A percentile compares a stretch with the other conserved stretches of the same genome.
Conservation (phyloP, 1,284 basidiomycete genomes). For the Apiotrichum sp. region DNA sequence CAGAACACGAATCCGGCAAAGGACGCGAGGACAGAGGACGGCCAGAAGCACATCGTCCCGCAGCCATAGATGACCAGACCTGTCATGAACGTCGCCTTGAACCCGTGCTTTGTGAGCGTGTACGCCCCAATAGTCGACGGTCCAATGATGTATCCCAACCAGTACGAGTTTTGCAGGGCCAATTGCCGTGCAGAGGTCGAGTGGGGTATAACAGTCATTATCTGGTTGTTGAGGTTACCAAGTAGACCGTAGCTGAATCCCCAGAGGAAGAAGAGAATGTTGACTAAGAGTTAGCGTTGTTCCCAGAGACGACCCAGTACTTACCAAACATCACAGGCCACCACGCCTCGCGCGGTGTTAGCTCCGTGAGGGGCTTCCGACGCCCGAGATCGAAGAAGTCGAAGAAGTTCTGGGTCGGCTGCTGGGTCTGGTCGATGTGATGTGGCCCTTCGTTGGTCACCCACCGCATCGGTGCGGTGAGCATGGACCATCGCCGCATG, state of each 20-base stretch:
- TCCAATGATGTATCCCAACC: constrained; percentile 39
- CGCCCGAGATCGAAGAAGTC: constrained; percentile 43
- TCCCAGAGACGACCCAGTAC: background rate
- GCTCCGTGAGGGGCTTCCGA: constrained; percentile 36
- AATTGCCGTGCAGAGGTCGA: constrained; percentile 19
- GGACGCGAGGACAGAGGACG: constrained; percentile 38
- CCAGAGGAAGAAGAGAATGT: constrained; percentile 44
- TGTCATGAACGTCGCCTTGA: constrained; percentile 45
- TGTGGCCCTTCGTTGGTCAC: constrained; percentile 6
- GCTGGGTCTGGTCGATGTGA: constrained; percentile 18
- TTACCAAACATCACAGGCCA: constrained; percentile 40
- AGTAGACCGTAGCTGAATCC: constrained; percentile 45
- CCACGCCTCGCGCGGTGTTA: constrained; percentile 36
- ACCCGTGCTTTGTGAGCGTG: constrained; percentile 32
- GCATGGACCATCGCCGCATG: background rate
- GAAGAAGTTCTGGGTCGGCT: constrained; percentile 37
- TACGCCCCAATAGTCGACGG: constrained; percentile 35
- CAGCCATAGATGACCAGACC: constrained; percentile 40
- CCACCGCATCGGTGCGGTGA: constrained; percentile 10
- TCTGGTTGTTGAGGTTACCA: constrained; percentile 38
- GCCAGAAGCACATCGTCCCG: constrained; percentile 46
- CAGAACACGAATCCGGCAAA: constrained; percentile 43
- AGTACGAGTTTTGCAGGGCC: constrained; percentile 40
- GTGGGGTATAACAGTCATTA: constrained; percentile 30
- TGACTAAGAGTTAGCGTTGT: constrained; percentile 18